Evolutionary conservation across 805 yeast species (phyloP), one percentile per base, ranked within the genome.

Genomic region (Suhomyces prunicola): DNA sequence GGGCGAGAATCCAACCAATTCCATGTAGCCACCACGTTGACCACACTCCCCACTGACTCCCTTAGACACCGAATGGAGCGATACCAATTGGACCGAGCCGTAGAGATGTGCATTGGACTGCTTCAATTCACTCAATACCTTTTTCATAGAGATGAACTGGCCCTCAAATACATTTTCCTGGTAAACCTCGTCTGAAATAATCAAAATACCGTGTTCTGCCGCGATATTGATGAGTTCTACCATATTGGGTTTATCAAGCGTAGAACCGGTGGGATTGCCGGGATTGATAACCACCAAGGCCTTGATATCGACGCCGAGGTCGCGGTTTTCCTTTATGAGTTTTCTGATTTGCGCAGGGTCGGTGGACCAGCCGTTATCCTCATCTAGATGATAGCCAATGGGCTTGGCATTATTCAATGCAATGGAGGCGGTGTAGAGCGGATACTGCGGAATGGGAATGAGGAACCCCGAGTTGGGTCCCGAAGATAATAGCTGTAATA

Each of bases 1-100:
- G 3, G 76, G 77, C 12, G 80, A 74, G 71, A 94, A 88, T 1
- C 97, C 97, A 9, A 86, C 81, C 6, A 92, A 73, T 72, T 94
- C 99, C 94, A 94, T 88, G 77, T 92, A 94, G 5, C 99, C 99
- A 63, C 98, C 99, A 73, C 99, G 85, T 76, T 94, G 99, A 55
- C 99, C 99, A 80, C 99, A 94, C 73, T 94, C 99, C 57, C 99
- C 99, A 57, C 90, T 82, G 61, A 91, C 90, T 69, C 99, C 99
- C 72, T 94, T 94, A 10, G 98, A 93, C 44, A 96, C 90, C n/a
- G 98, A 91, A 71, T 94, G 98, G 60, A 94, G 76, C 1, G 98
- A 92, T 2, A 96, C 97, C 54, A 94, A 79, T 68, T 90, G 96
- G 40, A 94, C 93, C 55, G 83, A 76, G 47, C 80, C 80, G 69